phyloP scores from a whole-genome alignment of 768 basidiomycete genomes.

The Kwoniella shandongensis region DNA sequence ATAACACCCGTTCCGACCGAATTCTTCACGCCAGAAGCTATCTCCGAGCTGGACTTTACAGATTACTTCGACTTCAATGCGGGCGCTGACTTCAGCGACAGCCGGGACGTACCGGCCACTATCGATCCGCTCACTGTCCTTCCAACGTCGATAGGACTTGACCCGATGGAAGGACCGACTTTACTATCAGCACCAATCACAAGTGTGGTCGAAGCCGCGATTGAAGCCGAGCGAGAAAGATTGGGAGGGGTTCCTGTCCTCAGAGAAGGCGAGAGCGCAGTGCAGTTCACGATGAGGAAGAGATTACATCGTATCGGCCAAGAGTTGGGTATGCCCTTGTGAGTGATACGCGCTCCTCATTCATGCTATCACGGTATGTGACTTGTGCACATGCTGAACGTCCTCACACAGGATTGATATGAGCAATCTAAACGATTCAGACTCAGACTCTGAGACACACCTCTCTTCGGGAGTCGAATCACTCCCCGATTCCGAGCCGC shows the following conservation, averaged over 20 bases:
- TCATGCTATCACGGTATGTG: not conserved
- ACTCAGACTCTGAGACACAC: not conserved
- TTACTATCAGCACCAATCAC: no score
- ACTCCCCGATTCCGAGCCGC: not conserved
- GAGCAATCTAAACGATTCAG: no score
- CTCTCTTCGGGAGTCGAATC: conserved; percentile 1
- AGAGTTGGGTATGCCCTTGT: not conserved
- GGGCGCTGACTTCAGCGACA: no score
- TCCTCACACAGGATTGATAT: not conserved
- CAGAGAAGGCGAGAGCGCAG: not conserved
- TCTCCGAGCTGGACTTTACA: no score
- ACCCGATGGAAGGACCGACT: no score
- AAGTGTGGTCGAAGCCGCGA: not conserved
- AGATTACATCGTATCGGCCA: not conserved
- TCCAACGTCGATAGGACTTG: no score
- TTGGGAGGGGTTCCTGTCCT: not conserved
- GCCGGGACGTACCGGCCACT: no score
- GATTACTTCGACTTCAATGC: no score
- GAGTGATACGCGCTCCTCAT: not conserved
- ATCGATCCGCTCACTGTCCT: no score
- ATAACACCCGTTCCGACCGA: no score
- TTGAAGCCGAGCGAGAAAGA: not conserved
- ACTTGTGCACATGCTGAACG: not conserved
- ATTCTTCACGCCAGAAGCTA: no score
- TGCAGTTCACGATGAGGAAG: conserved; percentile 2